A percentile compares a stretch with the other conserved stretches of the same genome.
Evolutionary conservation across 2,329 filamentous ascomycete species (phyloP).

Genomic region (Colletotrichum cuscutae): DNA sequence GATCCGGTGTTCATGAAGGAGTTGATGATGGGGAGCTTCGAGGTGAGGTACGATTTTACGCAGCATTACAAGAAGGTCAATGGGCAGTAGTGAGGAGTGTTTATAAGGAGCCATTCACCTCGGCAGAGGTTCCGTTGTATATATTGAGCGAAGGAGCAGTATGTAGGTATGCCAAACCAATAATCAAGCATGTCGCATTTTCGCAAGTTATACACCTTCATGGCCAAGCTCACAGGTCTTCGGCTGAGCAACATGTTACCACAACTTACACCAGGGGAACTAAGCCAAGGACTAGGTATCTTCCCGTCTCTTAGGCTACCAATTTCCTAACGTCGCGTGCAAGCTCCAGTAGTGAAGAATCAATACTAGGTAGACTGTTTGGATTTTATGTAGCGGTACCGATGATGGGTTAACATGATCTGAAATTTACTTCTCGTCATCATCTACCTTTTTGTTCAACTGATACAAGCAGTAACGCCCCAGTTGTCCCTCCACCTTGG

Average conservation of each 20-base stretch:
- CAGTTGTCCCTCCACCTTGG: no score
- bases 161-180: neutral
- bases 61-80: constrained; percentile 50
- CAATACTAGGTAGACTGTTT: no score
- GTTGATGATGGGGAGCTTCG: constrained; percentile 48
- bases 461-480: no score
- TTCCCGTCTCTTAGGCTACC: neutral
- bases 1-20: constrained; percentile 46
- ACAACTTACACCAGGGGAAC: neutral
- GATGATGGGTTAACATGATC: no score
- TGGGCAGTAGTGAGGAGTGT: neutral
- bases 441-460: no score
- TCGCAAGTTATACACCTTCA: neutral
- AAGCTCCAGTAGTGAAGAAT: no score
- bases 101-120: neutral
- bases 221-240: neutral
- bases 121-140: neutral
- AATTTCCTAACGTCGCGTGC: no score
- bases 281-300: neutral
- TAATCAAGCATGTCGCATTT: fast-evolving
- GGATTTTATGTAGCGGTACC: no score
- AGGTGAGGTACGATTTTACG: constrained; percentile 55
- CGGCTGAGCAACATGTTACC: neutral
- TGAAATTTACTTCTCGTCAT: no score
- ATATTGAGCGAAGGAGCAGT: neutral